A percentile compares a stretch with the other conserved stretches of the same genome.
Evolutionary conservation across 1,139 yeast genomes (phyloP).

Genomic region (Pichia sp.): DNA sequence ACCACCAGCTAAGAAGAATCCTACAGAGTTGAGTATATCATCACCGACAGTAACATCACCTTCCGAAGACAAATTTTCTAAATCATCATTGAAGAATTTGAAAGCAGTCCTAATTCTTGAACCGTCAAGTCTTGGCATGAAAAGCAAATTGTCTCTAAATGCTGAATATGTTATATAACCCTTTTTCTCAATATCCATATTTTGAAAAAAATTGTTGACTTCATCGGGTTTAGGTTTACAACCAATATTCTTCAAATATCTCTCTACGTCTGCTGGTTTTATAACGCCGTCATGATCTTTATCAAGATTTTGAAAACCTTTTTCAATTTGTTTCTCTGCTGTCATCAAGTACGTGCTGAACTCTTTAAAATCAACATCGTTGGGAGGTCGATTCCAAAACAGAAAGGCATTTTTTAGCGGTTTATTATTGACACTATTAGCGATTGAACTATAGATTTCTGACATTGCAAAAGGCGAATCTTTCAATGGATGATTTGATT

Average conservation of each 20-base stretch:
- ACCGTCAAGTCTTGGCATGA: constrained; percentile 59
- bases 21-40: constrained; percentile 76
- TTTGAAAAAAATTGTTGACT: constrained; percentile 50
- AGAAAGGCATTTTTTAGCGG: not conserved
- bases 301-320: constrained; percentile 66
- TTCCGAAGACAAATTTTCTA: constrained; percentile 72
- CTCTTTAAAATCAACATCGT: constrained; percentile 24
- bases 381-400: not conserved
- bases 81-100: constrained; percentile 68
- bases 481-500: constrained; percentile 57
- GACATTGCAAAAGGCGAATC: constrained; percentile 52
- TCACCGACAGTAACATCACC: constrained; percentile 84
- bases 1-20: constrained; percentile 92
- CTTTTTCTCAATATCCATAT: constrained; percentile 51
- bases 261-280: constrained; percentile 55
- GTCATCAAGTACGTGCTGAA: constrained; percentile 23
- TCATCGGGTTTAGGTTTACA: constrained; percentile 45
- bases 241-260: constrained; percentile 51
- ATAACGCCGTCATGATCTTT: constrained; percentile 69
- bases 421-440: constrained; percentile 8
- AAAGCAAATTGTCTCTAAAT: constrained; percentile 71
- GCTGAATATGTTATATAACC: constrained; percentile 79
- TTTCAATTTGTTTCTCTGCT: constrained; percentile 44
- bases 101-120: constrained; percentile 70
- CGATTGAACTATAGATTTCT: constrained; percentile 25